Conservation (phyloP, 768 basidiomycete species). For the Rhodotorula taiwanensis region DNA sequence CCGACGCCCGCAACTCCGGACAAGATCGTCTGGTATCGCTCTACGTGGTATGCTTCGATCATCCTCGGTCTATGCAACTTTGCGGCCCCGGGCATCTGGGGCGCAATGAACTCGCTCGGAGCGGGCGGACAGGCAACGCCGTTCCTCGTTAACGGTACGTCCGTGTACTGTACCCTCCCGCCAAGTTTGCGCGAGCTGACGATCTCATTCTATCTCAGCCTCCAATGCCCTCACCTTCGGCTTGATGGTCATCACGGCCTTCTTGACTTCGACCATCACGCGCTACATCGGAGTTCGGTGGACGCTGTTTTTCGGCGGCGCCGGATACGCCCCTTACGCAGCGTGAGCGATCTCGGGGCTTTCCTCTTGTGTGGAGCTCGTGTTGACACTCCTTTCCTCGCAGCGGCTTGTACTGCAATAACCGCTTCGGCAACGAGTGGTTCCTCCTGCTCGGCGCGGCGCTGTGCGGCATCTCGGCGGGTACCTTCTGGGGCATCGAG, state of each 20-base stretch:
- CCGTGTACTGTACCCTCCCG: not conserved
- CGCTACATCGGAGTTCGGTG: slow-evolving; percentile 11
- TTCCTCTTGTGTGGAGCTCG: not conserved
- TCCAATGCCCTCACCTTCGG: slow-evolving; percentile 26
- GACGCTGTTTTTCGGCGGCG: slow-evolving; percentile 17
- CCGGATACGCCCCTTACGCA: slow-evolving; percentile 9
- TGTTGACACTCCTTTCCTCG: not conserved
- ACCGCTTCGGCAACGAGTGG: slow-evolving; percentile 21
- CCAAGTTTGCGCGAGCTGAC: not conserved
- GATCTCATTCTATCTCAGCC: not conserved
- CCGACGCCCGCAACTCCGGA: not conserved
- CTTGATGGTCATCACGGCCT: slow-evolving; percentile 24
- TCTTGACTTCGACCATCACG: slow-evolving; percentile 12
- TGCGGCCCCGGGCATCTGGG: slow-evolving; percentile 27
- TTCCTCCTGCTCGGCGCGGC: slow-evolving; percentile 34
- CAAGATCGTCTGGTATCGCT: slow-evolving; percentile 2
- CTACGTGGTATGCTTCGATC: slow-evolving; percentile 12
- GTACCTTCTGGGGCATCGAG: slow-evolving; percentile 33
- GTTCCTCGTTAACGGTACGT: not conserved
- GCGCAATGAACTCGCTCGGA: slow-evolving; percentile 27
- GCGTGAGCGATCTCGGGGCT: not conserved
- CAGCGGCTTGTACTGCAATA: slow-evolving; percentile 9
- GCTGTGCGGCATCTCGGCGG: slow-evolving; percentile 28
- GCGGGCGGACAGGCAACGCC: slow-evolving; percentile 9
- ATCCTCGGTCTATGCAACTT: slow-evolving; percentile 19